phyloP scores from a whole-genome alignment of 225 moss, liverwort and hornwort species.

The Physcomitrellopsis africana region DNA sequence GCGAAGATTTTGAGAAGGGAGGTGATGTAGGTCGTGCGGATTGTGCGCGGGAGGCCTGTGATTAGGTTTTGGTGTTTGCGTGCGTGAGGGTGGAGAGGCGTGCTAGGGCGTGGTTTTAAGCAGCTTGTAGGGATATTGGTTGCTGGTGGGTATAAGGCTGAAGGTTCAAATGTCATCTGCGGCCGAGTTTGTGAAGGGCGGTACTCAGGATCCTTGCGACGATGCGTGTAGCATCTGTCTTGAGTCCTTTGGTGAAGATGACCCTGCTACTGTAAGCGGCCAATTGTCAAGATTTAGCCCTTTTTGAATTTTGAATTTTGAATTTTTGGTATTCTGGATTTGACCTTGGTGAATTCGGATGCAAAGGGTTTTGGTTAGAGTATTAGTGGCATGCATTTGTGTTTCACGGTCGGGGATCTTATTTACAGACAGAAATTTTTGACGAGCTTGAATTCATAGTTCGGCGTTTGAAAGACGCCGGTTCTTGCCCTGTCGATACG shows the following conservation, averaged over 20 bases:
- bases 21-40: too few species aligned
- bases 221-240: conserved; percentile 96
- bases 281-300: too few species aligned
- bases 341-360: conserved; percentile 1
- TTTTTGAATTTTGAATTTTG: neutral
- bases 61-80: neutral
- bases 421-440: too few species aligned
- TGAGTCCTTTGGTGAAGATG: conserved; percentile 80
- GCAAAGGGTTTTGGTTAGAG: too few species aligned
- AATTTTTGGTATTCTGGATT: neutral
- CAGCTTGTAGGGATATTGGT: neutral
- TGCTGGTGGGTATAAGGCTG: conserved; percentile 3
- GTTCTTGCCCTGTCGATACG: neutral
- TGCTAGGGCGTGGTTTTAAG: neutral
- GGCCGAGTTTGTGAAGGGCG: conserved; percentile 91
- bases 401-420: neutral
- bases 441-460: neutral
- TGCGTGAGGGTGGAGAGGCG: neutral
- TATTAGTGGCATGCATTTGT: neutral
- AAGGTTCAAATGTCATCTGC: conserved; percentile 71
- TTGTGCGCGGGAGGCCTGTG: too few species aligned
- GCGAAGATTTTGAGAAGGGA: too few species aligned
- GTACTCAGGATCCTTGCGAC: conserved; percentile 90
- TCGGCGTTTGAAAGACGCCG: neutral
- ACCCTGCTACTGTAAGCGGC: conserved; percentile 75